Conservation (phyloP, 768 basidiomycete genomes). For the Steccherinum ochraceum region DNA sequence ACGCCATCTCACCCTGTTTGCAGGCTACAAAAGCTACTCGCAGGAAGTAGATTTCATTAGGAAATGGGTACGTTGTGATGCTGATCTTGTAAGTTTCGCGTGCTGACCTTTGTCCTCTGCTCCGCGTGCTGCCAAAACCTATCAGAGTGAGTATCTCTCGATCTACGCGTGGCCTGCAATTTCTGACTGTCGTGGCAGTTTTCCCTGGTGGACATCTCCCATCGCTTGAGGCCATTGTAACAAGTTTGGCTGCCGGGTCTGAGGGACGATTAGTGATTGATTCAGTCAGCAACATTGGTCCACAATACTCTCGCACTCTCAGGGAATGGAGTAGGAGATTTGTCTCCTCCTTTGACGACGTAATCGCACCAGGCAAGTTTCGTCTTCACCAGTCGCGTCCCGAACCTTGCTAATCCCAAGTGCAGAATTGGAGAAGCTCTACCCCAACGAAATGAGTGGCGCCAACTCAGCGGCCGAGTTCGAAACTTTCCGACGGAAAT, state of each 20-base stretch:
- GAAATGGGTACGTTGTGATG: conserved; percentile 68
- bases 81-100: no score
- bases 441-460: conserved; percentile 47
- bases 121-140: no score
- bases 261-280: conserved; percentile 54
- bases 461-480: conserved; percentile 43
- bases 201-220: conserved; percentile 72
- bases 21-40: conserved; percentile 50
- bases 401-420: no score
- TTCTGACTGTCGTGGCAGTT: no score
- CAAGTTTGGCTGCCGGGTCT: conserved; percentile 45
- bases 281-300: conserved; percentile 63
- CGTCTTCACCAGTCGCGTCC: no score
- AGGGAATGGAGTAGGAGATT: conserved; percentile 71
- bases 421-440: conserved; percentile 44
- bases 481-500: conserved; percentile 62
- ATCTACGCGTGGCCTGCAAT: background rate
- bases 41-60: conserved; percentile 67
- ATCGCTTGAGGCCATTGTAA: conserved; percentile 50
- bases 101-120: no score
- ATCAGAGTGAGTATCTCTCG: no score
- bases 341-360: conserved; percentile 45
- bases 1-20: background rate
- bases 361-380: conserved; percentile 42
- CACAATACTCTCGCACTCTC: conserved; percentile 74